A percentile compares a stretch with the other conserved stretches of the same genome.
phyloP scores from a whole-genome alignment of 371 early-diverging fungal genomes.

The Globomyces sp. region DNA sequence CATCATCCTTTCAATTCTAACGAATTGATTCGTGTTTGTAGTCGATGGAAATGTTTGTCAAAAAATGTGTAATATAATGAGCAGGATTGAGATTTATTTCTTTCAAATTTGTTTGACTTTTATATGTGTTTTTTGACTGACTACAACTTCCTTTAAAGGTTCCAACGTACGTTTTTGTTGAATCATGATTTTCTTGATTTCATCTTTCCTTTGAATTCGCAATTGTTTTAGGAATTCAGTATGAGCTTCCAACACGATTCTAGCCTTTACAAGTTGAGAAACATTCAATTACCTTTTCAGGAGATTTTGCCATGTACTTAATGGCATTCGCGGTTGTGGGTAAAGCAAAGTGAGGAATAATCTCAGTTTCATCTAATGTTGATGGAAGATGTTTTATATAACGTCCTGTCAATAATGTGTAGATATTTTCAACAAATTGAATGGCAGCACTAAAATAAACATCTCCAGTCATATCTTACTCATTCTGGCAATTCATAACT shows the following conservation, averaged over 20 bases:
- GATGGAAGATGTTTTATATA: constrained; percentile 5
- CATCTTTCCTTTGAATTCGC: constrained; percentile 5
- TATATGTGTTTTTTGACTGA: neutral
- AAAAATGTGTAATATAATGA: no score
- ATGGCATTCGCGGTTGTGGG: constrained; percentile 41
- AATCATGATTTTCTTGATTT: constrained; percentile 8
- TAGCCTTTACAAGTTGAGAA: neutral
- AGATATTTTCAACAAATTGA: constrained; percentile 38
- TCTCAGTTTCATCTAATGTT: constrained; percentile 14
- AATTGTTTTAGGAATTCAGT: constrained; percentile 7
- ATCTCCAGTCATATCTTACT: no score
- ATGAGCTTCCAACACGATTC: constrained; percentile 18
- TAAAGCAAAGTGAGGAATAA: constrained; percentile 38
- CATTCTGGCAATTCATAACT: constrained; percentile 38
- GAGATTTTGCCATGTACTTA: constrained; percentile 25
- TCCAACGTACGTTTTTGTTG: neutral
- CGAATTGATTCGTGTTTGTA: no score
- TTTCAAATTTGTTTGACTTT: constrained; percentile 9
- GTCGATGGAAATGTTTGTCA: no score
- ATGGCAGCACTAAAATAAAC: constrained; percentile 28
- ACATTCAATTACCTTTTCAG: constrained; percentile 23
- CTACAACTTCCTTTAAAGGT: neutral
- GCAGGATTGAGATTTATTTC: neutral
- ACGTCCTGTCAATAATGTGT: constrained; percentile 34
- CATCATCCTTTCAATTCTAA: no score